These are phyloP conservation scores for Coprinellus micaceus DNA, from an alignment of 768 basidiomycete genomes.

Conservation along the genomic window DNA sequence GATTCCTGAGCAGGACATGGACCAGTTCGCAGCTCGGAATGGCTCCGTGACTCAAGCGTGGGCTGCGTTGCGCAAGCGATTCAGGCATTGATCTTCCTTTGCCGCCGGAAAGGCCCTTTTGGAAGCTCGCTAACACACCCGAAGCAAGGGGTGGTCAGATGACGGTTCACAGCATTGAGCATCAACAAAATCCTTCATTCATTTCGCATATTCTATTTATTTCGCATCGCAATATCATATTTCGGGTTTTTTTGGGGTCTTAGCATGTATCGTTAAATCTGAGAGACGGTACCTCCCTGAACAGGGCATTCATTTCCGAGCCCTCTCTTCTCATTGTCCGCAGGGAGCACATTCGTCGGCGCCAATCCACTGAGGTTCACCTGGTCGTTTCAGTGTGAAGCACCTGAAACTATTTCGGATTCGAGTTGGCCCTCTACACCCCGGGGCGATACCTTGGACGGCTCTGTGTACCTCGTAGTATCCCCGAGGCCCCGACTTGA, in stretches of 20 bases:
- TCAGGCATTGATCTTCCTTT: conserved; percentile 46
- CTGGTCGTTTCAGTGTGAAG: too few species aligned
- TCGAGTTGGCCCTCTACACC: too few species aligned
- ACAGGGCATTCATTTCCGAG: too few species aligned
- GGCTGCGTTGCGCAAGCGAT: conserved; percentile 71
- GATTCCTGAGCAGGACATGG: conserved; percentile 84
- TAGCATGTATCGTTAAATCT: too few species aligned
- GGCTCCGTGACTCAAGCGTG: conserved; percentile 65
- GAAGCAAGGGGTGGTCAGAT: neutral
- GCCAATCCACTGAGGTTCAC: too few species aligned
- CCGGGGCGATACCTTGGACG: too few species aligned
- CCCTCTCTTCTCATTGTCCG: too few species aligned
- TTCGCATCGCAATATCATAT: neutral
- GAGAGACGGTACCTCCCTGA: too few species aligned
- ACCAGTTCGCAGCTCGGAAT: conserved; percentile 61
- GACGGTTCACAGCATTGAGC: neutral
- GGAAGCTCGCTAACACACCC: neutral
- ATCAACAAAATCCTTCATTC: neutral
- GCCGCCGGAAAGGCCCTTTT: neutral
- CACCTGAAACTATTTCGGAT: too few species aligned
- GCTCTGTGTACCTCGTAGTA: too few species aligned
- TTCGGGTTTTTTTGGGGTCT: neutral
- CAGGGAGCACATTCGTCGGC: too few species aligned
- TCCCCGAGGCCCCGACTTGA: too few species aligned
- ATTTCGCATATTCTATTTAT: neutral